phyloP scores from a whole-genome alignment of 331 rosid genomes.

The Phaseolus coccineus region DNA sequence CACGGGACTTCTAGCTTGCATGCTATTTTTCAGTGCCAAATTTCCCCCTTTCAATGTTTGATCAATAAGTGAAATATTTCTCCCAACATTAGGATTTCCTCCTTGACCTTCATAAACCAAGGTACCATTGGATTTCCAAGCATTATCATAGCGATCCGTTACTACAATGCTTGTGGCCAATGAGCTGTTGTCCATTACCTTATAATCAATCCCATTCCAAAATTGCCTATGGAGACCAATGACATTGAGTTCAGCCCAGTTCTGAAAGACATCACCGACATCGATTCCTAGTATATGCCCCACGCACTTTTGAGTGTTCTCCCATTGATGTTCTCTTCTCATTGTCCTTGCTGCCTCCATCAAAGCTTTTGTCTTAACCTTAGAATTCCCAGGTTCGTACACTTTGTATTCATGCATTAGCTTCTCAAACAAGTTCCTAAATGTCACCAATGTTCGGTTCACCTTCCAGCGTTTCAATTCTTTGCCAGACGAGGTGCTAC shows the following conservation, averaged over 20 bases:
- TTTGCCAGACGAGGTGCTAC: background rate
- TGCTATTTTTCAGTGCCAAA: conserved; percentile 61
- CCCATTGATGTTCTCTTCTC: conserved; percentile 14
- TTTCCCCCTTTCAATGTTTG: conserved; percentile 52
- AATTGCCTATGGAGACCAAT: conserved; percentile 58
- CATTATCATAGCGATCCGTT: conserved; percentile 43
- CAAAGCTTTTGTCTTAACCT: background rate
- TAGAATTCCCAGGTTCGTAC: background rate
- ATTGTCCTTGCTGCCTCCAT: conserved; percentile 37
- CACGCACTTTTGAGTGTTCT: conserved; percentile 27
- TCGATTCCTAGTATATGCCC: conserved; percentile 55
- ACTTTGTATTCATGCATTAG: background rate
- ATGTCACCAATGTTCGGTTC: conserved; percentile 34
- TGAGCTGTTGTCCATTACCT: background rate
- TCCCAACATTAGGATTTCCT: conserved; percentile 42
- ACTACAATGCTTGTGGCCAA: conserved; percentile 63
- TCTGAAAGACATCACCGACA: conserved; percentile 54
- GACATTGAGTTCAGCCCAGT: conserved; percentile 48
- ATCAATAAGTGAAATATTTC: conserved; percentile 21
- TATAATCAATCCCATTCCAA: conserved; percentile 53
- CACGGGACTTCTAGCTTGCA: conserved; percentile 44
- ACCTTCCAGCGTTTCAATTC: conserved; percentile 29
- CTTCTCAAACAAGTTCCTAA: background rate
- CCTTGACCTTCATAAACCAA: conserved; percentile 61
- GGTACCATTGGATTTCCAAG: background rate